Base-by-base conservation (phyloP, 352 stramenopile genomes). In the Phytophthora europaea region DNA sequence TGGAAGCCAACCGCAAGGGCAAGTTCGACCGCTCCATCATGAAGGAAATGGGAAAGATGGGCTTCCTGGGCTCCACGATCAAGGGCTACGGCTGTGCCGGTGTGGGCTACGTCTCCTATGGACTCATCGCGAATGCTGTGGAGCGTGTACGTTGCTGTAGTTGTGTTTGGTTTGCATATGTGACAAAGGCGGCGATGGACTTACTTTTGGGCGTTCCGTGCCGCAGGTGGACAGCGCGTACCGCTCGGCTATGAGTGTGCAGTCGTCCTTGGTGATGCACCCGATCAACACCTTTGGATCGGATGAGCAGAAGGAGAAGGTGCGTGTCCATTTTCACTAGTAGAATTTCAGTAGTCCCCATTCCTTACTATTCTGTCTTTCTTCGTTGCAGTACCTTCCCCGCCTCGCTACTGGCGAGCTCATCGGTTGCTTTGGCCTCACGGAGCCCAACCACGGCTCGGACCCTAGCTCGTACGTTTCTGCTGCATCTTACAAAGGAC, bases 381-480 rank as follows among this genome's bases (percentile, higher is more conserved):
- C 9, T 54, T 54, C 10, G 12, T 26, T 62, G 22, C 72, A 94
- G 88, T 99, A 99, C 76, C 88, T 99, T 40, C 98, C 98, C 4
- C 84, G 91, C 47, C 88, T 99, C 38, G 97, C 97, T 8, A 89
- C 76, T 3, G 98, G 98, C n/a, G 93, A 99, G 63, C 73, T 99
- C 33, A 97, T 99, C 66, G 97, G 97, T 40, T 99, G 97, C 80
- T 99, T 99, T 78, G 98, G 98, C 18, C 82, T 99, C 71, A 99
- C 98, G 18, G 98, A 99, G 78, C 98, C 98, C 12, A 99, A 99
- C 83, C 97, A 99, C 89, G 98, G 98, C 62, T 98, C 90, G 6
- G 98, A 99, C 82, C 97, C 98, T 52, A 85, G 83, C 67, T 96
- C 87, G 83, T 92, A 83, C 68, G 83, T 66, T 73, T 7, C 65